Conservation (phyloP, 345 rosid species). For the Heritiera littoralis region DNA sequence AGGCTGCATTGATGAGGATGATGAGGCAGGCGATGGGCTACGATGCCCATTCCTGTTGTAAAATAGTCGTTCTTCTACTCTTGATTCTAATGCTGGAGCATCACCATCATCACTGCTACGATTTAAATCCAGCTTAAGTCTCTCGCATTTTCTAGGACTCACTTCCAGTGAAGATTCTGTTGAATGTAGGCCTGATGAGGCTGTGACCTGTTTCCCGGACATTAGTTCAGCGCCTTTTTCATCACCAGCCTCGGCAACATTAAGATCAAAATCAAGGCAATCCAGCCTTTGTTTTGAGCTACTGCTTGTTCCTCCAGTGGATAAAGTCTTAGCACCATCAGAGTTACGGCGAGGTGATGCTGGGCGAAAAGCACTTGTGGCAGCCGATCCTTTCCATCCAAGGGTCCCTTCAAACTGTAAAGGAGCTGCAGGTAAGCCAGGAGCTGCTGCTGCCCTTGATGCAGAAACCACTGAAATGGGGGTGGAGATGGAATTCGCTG, state of each 20-base stretch:
- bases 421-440: slow-evolving; percentile 63
- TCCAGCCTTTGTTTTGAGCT: slow-evolving; percentile 48
- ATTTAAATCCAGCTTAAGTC: slow-evolving; percentile 79
- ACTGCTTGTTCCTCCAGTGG: slow-evolving; percentile 40
- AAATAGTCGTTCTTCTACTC: slow-evolving; percentile 51
- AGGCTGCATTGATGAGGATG: slow-evolving; percentile 73
- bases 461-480: slow-evolving; percentile 58
- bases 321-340: slow-evolving; percentile 36
- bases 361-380: slow-evolving; percentile 72
- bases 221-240: slow-evolving; percentile 52
- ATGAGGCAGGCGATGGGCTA: slow-evolving; percentile 76
- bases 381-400: slow-evolving; percentile 77
- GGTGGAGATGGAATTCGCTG: slow-evolving; percentile 44
- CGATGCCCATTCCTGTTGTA: slow-evolving; percentile 55
- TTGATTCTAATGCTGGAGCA: slow-evolving; percentile 47
- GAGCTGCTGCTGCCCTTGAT: slow-evolving; percentile 53
- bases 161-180: slow-evolving; percentile 67
- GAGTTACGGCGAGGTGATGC: slow-evolving; percentile 61
- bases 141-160: slow-evolving; percentile 58
- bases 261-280: slow-evolving; percentile 77
- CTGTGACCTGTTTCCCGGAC: slow-evolving; percentile 50
- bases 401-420: slow-evolving; percentile 67
- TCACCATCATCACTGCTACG: slow-evolving; percentile 65
- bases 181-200: slow-evolving; percentile 49
- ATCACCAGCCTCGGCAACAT: slow-evolving; percentile 74